Base-by-base conservation (phyloP, 139 green algal species). In the Parachlorella kessleri region DNA sequence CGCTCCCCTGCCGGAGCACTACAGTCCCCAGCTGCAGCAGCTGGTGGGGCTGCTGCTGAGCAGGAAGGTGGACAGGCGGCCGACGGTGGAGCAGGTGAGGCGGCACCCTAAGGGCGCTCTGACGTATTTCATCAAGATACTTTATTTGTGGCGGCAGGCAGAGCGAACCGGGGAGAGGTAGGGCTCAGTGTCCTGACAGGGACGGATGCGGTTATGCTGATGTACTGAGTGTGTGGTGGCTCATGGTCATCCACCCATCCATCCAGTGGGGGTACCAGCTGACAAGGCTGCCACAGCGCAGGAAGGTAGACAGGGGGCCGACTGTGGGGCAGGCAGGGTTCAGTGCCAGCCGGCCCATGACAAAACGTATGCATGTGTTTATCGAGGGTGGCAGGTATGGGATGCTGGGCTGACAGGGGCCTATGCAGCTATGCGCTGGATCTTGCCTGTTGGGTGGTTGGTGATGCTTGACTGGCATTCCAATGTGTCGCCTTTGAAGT, bases 41-140 rank as follows among this genome's bases (percentile, higher is more conserved):
- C 75, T 81, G 42, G 66, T 81, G 42, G 33, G 33, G 18, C 7
- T 26, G 4, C 66, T 81, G 75, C 75, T 81, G 66, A 42, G 66
- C 7, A 42, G 75, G 28, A 74, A 68, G 35, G 64, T 66, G 1
- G 66, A 81, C 30, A 41, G 75, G 37, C 75, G 75, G 18, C 75
- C 75, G 1, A 75, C 26, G 14, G 70, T 81, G 10, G 53, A 68
- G 36, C 55, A 81, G 75, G 75, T 42, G 7, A 35, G 65, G 32
- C 1, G 48, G 48, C 48, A 14, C 14, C 48, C 21, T 59, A 28
- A 18, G 14, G 14, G 48, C 48, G 48, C 48, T 59, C 21, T 59
- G 48, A 14, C 48, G 48, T 18, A 59, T 59, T n/a, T n/a, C n/a
- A n/a, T n/a, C n/a, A n/a, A n/a, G n/a, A n/a, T n/a, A n/a, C n/a